Evolutionary conservation across 2,329 filamentous ascomycete genomes (phyloP), one percentile per base, ranked within the genome.

Genomic region (Rhexocercosporidium sp.): DNA sequence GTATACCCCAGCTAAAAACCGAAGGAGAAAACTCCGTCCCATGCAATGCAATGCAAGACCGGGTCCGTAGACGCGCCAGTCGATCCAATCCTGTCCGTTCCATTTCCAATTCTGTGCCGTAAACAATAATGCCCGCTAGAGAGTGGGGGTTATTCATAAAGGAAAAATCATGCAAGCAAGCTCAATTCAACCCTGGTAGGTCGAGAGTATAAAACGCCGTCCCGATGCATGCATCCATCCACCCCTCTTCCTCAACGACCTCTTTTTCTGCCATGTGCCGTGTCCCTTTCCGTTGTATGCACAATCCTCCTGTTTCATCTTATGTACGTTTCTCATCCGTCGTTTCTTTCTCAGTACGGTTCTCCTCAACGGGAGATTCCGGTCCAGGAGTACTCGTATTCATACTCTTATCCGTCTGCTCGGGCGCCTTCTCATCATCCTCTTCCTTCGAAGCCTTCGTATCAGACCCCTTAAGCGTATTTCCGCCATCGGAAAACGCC

Each of bases 11-110:
- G 5, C 29, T 9, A 31, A 31, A 31, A 31, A 31, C 29, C 29
- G 29, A 9, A 31, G 29, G 9, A 11, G 12, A 37, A 7, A 37
- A 37, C 34, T 7, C 34, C 34, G 12, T 59, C 22, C 29, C 16
- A 54, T 62, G 31, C 47, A 39, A 62, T 22, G 22, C 25, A 57
- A 67, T 70, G 56, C 64, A 66, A 66, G 29, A 64, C 70, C 67
- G 71, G 69, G 71, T 70, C 71, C 69, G 69, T 72, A 71, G 71
- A 74, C 70, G n/a, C 72, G 44, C 56, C 70, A 67, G 68, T 67
- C 34, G 25, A 51, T 59, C 37, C 57, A 66, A 65, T 6, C 60
- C 39, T 49, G 12, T 11, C 34, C 47, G 31, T 31, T 25, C 51
- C 46, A 37, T 47, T 14, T 22, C 20, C n/a, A 1, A n/a, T 20